These are phyloP conservation scores for Wickerhamomyces alni DNA, from an alignment of 805 yeast species.

Conservation along the genomic window DNA sequence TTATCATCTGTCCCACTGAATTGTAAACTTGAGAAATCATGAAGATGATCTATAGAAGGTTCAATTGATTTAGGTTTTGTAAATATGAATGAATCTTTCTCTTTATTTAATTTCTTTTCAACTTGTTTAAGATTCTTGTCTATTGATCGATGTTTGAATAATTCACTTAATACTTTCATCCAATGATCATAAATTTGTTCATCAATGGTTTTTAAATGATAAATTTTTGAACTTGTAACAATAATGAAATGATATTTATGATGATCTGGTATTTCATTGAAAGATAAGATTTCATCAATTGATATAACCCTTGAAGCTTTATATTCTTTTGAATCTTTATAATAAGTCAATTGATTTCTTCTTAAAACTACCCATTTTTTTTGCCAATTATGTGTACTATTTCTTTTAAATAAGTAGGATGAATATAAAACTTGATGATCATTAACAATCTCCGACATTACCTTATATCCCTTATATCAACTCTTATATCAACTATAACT, in stretches of 20 bases:
- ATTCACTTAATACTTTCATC: constrained; percentile 10
- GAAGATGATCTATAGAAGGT: not conserved
- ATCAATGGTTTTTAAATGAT: constrained; percentile 17
- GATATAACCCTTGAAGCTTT: constrained; percentile 30
- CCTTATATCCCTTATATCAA: no score
- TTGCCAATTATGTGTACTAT: constrained; percentile 32
- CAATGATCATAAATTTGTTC: constrained; percentile 17
- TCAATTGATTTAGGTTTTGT: constrained; percentile 1
- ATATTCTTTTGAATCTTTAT: constrained; percentile 33
- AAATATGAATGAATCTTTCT: not conserved
- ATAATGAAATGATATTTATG: constrained; percentile 18
- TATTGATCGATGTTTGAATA: constrained; percentile 11
- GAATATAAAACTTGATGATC: constrained; percentile 17
- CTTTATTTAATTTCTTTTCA: not conserved
- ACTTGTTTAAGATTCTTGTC: not conserved
- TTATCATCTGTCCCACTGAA: constrained; percentile 22
- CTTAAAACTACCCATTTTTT: constrained; percentile 34
- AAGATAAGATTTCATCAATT: constrained; percentile 11
- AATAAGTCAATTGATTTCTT: constrained; percentile 32
- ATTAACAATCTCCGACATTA: not conserved
- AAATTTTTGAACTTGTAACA: constrained; percentile 17
- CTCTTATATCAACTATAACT: no score
- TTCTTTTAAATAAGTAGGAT: constrained; percentile 28
- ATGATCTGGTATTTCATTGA: constrained; percentile 17
- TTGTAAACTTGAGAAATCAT: constrained; percentile 9